Base-by-base conservation (phyloP, 2,329 filamentous ascomycete genomes). In the Dothidotthia symphoricarpi region DNA sequence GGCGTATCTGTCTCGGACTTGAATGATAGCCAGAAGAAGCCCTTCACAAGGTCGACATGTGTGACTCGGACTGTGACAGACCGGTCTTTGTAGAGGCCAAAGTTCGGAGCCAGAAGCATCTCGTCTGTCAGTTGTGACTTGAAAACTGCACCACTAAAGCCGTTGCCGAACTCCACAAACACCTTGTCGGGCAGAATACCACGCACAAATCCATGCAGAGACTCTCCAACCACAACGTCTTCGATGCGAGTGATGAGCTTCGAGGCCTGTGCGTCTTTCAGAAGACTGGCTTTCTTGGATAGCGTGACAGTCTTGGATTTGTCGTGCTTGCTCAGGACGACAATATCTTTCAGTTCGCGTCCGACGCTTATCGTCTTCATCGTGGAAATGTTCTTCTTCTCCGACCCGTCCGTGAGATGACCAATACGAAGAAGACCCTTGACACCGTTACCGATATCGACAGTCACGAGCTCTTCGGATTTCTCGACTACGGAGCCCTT, bases 81-180 rank as follows among this genome's bases (percentile, higher is more conserved):
- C 63, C 96, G 86, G 43, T 83, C 77, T 59, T 82, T 85, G 39
- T 81, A 77, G 64, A 95, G 71, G 12, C 89, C 90, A 66, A 95
- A 97, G 39, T 86, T 80, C 3, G 83, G 77, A 49, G 85, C 74
- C 10, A 75, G 71, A 31, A 82, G 76, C 47, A 80, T 78, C 25
- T 88, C 86, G n/a, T 81, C 75, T 2, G 84, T 75, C 31, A 98
- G 74, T 57, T 89, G 82, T 14, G 80, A 81, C 67, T 87, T 91
- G 25, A 89, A 88, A 19, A 96, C 72, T 28, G 96, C 71, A 11
- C 87, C 91, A 30, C 82, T 85, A 13, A 95, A 69, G 24, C 80
- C 81, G 53, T 83, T 85, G 27, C 83, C 81, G 64, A 96, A 96
- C 58, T 94, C 85, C n/a, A 96, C 79, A 57, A 95, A 97, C 9